A percentile compares a stretch with the other conserved stretches of the same genome.
These are phyloP conservation scores for Nepenthes mirabilis DNA, from an alignment of 148 eudicot genomes.

Conservation along the genomic window DNA sequence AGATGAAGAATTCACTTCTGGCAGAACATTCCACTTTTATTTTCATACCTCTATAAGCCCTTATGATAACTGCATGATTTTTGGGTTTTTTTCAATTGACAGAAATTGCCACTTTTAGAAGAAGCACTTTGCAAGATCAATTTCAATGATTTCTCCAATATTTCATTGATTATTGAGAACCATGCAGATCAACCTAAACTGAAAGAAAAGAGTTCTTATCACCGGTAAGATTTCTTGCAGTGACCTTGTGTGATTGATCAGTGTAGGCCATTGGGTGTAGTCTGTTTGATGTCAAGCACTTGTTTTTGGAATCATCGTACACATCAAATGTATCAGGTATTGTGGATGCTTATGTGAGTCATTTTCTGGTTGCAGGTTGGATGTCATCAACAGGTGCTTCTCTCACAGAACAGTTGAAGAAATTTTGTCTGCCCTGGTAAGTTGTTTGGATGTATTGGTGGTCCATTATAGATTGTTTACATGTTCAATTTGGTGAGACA, in stretches of 20 bases:
- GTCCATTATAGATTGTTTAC: not conserved
- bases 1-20: too few relatives aligned
- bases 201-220: constrained; percentile 60
- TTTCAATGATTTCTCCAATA: constrained; percentile 27
- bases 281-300: not conserved
- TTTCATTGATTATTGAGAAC: constrained; percentile 34
- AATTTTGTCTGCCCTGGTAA: constrained; percentile 62
- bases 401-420: constrained; percentile 68
- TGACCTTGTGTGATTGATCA: not conserved
- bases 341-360: not conserved
- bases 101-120: constrained; percentile 58
- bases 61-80: not conserved
- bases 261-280: not conserved
- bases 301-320: not conserved
- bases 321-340: not conserved
- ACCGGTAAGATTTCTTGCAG: constrained; percentile 28
- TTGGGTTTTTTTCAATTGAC: constrained; percentile 10
- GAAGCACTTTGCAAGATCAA: constrained; percentile 42
- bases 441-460: constrained; percentile 13
- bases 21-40: too few relatives aligned
- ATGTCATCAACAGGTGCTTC: constrained; percentile 54
- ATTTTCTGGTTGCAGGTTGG: constrained; percentile 38
- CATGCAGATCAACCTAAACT: constrained; percentile 51
- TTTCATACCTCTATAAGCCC: too few relatives aligned
- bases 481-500: not conserved